These are phyloP conservation scores for Trapa incisa DNA, from an alignment of 345 rosid species.

Conservation along the genomic window DNA sequence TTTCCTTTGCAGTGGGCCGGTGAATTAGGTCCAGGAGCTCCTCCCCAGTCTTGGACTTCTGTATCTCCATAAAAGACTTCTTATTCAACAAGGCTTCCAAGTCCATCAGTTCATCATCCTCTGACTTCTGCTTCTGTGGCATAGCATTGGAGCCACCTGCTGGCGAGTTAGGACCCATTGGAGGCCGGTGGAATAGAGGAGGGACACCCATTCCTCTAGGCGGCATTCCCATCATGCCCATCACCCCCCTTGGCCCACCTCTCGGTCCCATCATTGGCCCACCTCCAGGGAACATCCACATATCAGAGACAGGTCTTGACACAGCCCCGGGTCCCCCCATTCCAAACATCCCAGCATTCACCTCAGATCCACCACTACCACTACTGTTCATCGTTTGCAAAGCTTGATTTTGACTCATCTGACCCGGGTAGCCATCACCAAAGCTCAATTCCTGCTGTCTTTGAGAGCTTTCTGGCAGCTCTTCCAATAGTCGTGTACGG, in stretches of 20 bases:
- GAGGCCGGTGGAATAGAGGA: conserved; percentile 30
- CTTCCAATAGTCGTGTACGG: conserved; percentile 53
- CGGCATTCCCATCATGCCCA: conserved; percentile 28
- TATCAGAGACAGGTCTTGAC: conserved; percentile 35
- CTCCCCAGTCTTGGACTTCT: conserved; percentile 83
- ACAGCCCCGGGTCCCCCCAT: conserved; percentile 26
- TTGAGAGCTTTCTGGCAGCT: conserved; percentile 56
- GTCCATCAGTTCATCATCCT: conserved; percentile 85
- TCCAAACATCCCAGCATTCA: conserved; percentile 20
- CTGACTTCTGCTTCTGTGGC: conserved; percentile 37
- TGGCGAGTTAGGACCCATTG: conserved; percentile 25
- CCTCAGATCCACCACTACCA: conserved; percentile 13
- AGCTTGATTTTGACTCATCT: conserved; percentile 10
- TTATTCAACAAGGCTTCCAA: conserved; percentile 76
- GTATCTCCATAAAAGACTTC: conserved; percentile 78
- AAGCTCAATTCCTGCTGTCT: conserved; percentile 20
- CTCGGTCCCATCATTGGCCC: conserved; percentile 37
- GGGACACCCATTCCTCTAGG: conserved; percentile 29
- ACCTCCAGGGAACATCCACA: conserved; percentile 40
- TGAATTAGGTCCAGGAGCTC: conserved; percentile 86
- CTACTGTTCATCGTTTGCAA: conserved; percentile 7
- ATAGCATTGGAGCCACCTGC: conserved; percentile 2
- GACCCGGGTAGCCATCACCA: conserved; percentile 13
- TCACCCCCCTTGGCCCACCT: conserved; percentile 38
- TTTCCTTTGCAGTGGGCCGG: conserved; percentile 85